A percentile compares a stretch with the other conserved stretches of the same genome.
Evolutionary conservation across 441 rosid genomes (phyloP).

Genomic region (Rhodomyrtus psidioides): DNA sequence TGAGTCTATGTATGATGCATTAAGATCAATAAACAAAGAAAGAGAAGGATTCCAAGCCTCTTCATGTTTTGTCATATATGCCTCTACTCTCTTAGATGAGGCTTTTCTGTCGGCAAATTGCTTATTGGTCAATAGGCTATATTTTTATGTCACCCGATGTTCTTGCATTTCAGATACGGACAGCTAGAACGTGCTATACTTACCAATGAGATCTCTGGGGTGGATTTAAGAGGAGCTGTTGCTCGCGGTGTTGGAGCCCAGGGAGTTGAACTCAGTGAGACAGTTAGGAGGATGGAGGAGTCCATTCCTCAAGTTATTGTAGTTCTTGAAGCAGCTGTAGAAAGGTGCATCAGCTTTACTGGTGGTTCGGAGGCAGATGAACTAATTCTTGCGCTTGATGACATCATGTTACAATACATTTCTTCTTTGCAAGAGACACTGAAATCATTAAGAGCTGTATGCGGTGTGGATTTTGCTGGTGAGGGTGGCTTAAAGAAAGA

Average conservation of each 20-base stretch:
- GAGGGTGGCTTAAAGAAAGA: constrained; percentile 54
- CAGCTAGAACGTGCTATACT: constrained; percentile 91
- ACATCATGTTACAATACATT: constrained; percentile 82
- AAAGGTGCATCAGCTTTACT: constrained; percentile 87
- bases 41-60: not conserved
- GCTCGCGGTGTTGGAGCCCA: constrained; percentile 98
- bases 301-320: constrained; percentile 91
- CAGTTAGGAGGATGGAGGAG: constrained; percentile 98
- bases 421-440: constrained; percentile 89
- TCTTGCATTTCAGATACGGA: constrained; percentile 63
- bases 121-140: not conserved
- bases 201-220: constrained; percentile 77
- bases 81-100: not conserved
- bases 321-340: constrained; percentile 93
- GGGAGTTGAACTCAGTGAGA: constrained; percentile 96
- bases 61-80: not conserved
- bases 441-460: constrained; percentile 85
- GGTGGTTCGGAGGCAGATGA: constrained; percentile 99
- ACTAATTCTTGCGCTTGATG: constrained; percentile 86
- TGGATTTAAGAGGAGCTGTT: constrained; percentile 98
- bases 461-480: constrained; percentile 77
- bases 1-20: not conserved
- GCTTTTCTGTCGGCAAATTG: not conserved
- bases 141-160: constrained; percentile 7
- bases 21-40: not conserved